phyloP scores from a whole-genome alignment of 805 yeast genomes.

The Wickerhamiella kurtzmanii region DNA sequence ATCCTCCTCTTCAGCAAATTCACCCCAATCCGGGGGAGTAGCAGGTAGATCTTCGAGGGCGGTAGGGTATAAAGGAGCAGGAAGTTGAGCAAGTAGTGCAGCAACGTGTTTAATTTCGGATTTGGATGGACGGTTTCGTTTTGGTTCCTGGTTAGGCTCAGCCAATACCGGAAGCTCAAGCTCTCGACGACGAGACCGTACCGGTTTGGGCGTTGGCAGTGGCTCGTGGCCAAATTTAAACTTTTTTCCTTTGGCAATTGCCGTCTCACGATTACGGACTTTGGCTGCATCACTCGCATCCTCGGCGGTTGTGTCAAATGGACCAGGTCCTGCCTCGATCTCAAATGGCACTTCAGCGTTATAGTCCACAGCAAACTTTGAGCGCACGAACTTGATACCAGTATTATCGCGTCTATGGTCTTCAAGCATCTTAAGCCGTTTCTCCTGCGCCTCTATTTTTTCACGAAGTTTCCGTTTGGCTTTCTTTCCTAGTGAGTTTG shows the following conservation, averaged over 20 bases:
- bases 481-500: conserved; percentile 88
- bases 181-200: no score
- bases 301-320: not conserved
- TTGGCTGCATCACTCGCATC: not conserved
- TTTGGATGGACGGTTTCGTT: not conserved
- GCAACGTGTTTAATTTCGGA: not conserved
- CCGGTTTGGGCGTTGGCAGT: no score
- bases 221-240: not conserved
- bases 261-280: not conserved
- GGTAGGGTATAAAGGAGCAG: not conserved
- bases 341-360: conserved; percentile 75
- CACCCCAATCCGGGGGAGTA: not conserved
- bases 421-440: conserved; percentile 61
- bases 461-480: conserved; percentile 85
- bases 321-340: conserved; percentile 1
- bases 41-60: not conserved
- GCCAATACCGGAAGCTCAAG: no score
- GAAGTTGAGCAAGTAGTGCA: not conserved
- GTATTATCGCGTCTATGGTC: conserved; percentile 37
- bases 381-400: conserved; percentile 32
- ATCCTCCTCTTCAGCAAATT: not conserved
- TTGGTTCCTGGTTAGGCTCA: no score
- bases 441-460: conserved; percentile 63
- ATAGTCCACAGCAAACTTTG: conserved; percentile 59
- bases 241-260: not conserved